Base-by-base conservation (phyloP, 2,329 filamentous ascomycete species). In the Penicillium sp. region DNA sequence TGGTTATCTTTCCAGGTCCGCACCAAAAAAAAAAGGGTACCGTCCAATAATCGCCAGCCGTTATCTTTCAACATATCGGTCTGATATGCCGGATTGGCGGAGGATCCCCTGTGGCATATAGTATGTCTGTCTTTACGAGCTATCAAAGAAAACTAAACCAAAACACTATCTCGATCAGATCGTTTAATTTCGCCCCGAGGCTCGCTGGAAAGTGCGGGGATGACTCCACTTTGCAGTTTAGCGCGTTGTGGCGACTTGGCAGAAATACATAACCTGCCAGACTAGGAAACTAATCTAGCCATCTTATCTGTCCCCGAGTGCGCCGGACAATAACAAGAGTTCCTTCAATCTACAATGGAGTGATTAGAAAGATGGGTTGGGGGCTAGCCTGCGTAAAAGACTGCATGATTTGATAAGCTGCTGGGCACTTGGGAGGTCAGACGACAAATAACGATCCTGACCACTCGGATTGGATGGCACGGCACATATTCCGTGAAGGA, bases 281-380 rank as follows among this genome's bases (percentile, higher is more conserved):
- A 36, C 17, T 42, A 36, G 48, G 48, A 46, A 51, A 51, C 42
- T 18, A 46, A 46, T 51, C 49, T 46, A 41, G n/a, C 20, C 29
- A 20, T 17, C 36, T 46, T 13, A 42, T 39, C 36, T 40, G 9
- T 40, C 8, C 10, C 8, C 3, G 17, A 17, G 33, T 9, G 27
- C 27, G 9, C 12, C 3, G 27, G 12, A 30, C 27, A 13, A 30
- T 12, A n/a, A n/a, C n/a, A n/a, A n/a, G n/a, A n/a, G n/a, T n/a
- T n/a, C n/a, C n/a, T n/a, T n/a, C n/a, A n/a, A n/a, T n/a, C n/a
- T n/a, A n/a, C n/a, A n/a, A n/a, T n/a, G n/a, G n/a, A n/a, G n/a
- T n/a, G n/a, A n/a, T n/a, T n/a, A n/a, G n/a, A n/a, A n/a, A n/a
- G n/a, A n/a, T n/a, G n/a, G n/a, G n/a, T n/a, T n/a, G n/a, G n/a